These are phyloP conservation scores for Helicocarpus griseus DNA, from an alignment of 2,329 filamentous ascomycete genomes.

Conservation along the genomic window DNA sequence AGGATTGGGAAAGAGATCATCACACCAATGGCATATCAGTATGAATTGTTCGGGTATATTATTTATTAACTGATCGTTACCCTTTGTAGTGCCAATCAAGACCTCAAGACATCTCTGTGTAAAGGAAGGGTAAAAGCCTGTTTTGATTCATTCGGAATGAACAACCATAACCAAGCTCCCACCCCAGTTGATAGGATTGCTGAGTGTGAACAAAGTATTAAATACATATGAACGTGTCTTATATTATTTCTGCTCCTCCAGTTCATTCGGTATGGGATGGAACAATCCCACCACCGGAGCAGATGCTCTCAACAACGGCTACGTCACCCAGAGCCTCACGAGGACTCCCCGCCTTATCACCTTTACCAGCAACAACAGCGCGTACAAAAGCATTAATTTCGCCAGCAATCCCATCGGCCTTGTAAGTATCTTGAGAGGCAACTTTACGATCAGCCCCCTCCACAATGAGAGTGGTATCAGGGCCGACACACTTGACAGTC, in stretches of 20 bases:
- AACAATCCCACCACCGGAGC: conserved; percentile 22
- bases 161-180: too few relatives aligned
- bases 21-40: too few relatives aligned
- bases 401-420: conserved; percentile 31
- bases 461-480: conserved; percentile 27
- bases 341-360: conserved; percentile 27
- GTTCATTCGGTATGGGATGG: background rate
- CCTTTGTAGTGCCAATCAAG: too few relatives aligned
- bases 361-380: conserved; percentile 1
- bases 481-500: conserved; percentile 29
- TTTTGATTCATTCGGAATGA: too few relatives aligned
- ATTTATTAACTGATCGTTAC: too few relatives aligned
- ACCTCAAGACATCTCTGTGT: too few relatives aligned
- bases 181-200: too few relatives aligned
- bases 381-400: conserved; percentile 14
- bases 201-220: too few relatives aligned
- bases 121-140: too few relatives aligned
- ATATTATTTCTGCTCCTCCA: background rate
- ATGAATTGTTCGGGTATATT: too few relatives aligned
- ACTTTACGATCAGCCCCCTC: conserved; percentile 40
- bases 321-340: conserved; percentile 46
- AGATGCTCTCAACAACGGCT: conserved; percentile 25
- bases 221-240: too few relatives aligned
- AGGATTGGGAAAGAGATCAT: too few relatives aligned
- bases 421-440: conserved; percentile 43